Evolutionary conservation across 2,329 filamentous ascomycete genomes (phyloP).

Genomic region (Ceratocystis diversiconidia): DNA sequence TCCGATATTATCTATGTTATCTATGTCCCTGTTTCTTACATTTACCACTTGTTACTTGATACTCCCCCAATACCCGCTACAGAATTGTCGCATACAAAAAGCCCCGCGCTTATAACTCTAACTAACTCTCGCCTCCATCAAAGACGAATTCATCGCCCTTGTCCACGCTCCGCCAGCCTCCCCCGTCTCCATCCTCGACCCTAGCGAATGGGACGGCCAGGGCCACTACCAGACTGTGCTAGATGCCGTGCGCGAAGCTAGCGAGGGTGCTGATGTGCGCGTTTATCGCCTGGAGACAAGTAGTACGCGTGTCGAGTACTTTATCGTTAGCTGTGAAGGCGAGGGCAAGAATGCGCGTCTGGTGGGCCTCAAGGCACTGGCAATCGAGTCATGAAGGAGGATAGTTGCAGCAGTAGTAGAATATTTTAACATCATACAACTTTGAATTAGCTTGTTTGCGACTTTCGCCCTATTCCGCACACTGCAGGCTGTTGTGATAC

Average conservation of each 20-base stretch:
- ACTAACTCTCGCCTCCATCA: not conserved
- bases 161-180: constrained; percentile 41
- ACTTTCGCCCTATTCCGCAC: no score
- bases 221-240: constrained; percentile 57
- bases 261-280: constrained; percentile 51
- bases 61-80: not conserved
- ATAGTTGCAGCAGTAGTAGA: no score
- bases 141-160: constrained; percentile 56
- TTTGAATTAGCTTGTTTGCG: no score
- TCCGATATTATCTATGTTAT: constrained; percentile 2
- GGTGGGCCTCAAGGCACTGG: constrained; percentile 64
- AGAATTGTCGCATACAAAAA: not conserved
- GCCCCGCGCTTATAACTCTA: not conserved
- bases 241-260: constrained; percentile 51
- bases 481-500: no score
- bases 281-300: constrained; percentile 53
- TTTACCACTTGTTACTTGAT: not conserved
- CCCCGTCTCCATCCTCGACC: constrained; percentile 50
- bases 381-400: constrained; percentile 49
- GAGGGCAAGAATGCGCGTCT: constrained; percentile 44
- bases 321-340: constrained; percentile 51
- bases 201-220: constrained; percentile 57
- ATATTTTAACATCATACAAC: no score
- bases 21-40: not conserved
- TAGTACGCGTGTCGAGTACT: constrained; percentile 58